A percentile compares a stretch with the other conserved stretches of the same genome.
phyloP scores from a whole-genome alignment of 305 asterid species.

The Stenogyne calaminthoides region DNA sequence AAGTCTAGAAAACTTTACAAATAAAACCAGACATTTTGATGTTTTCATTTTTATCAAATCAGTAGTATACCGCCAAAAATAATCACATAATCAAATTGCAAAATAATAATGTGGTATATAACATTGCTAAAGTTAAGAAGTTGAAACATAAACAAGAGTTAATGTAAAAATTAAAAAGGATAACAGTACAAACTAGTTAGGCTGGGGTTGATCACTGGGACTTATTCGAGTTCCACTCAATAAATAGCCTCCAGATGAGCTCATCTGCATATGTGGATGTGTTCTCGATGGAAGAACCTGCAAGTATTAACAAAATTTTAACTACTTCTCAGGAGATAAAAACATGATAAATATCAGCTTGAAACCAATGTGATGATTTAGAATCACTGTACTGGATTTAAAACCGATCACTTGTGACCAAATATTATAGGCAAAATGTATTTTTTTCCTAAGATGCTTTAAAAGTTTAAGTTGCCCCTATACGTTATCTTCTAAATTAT shows the following conservation, averaged over 20 bases:
- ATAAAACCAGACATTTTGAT: too few relatives aligned
- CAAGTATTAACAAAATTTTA: neutral
- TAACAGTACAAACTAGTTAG: constrained; percentile 10
- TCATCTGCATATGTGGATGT: constrained; percentile 98
- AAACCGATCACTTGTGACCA: neutral
- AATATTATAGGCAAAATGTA: too few relatives aligned
- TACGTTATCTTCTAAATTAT: too few relatives aligned
- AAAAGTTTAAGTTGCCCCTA: too few relatives aligned
- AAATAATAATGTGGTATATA: too few relatives aligned
- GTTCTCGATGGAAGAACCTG: constrained; percentile 95
- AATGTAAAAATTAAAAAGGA: neutral
- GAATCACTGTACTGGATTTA: neutral
- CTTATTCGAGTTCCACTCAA: constrained; percentile 74
- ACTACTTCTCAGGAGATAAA: neutral
- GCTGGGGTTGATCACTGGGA: constrained; percentile 29
- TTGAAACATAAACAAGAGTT: neutral
- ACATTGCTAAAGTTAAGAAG: too few relatives aligned
- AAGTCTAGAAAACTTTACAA: too few relatives aligned
- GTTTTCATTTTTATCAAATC: neutral
- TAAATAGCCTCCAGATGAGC: constrained; percentile 85
- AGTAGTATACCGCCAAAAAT: neutral
- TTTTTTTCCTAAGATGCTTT: neutral
- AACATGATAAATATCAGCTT: neutral
- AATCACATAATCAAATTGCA: neutral
- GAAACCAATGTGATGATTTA: neutral